Base-by-base conservation (phyloP, 768 basidiomycete species). In the Termitomyces sp. region DNA sequence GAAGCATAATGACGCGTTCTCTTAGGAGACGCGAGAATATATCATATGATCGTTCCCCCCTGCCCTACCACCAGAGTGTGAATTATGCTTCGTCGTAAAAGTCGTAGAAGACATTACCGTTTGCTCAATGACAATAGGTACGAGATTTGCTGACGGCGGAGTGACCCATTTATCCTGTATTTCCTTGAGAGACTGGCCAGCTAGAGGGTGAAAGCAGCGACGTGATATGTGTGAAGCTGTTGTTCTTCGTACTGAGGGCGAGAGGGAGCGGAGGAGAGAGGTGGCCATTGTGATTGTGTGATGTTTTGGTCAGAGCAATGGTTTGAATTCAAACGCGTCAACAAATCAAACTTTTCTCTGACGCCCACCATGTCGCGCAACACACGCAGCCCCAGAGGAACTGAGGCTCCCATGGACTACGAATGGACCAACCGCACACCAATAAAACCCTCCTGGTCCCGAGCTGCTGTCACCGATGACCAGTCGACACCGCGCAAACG, bases 1-100 rank as follows among this genome's bases (percentile, higher is more conserved):
- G 89, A 35, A 98, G 79, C 87, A 98, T 97, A 62, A 98, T 91
- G 33, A 98, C 95, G 47, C 96, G 82, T 67, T 98, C 96, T 59
- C 92, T 79, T 36, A 98, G 77, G 46, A 98, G 79, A 20, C 96
- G 83, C 35, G 95, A 98, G 72, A 94, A 98, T 53, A 98, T 97
- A 66, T 98, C 95, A 73, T 97, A 96, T 25, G 90, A 91, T 35
- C 91, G 80, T 70, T 93, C 92, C 12, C 91, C 91, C 63, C 91
- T 81, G 43, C 88, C 89, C 89, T 91, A 60, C 2, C 32, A 51
- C 23, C 18, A 20, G n/a, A 39, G 13, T 7, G 36, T 50, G 50
- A 52, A 45, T 52, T 13, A 32, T 20, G 42, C 4, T 13, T 7
- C 38, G 25, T 56, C n/a, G 68, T 56, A 62, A 48, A 7, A 11